Evolutionary conservation across 2,329 filamentous ascomycete genomes (phyloP), one percentile per base, ranked within the genome.

Genomic region (Colletotrichum sp.): DNA sequence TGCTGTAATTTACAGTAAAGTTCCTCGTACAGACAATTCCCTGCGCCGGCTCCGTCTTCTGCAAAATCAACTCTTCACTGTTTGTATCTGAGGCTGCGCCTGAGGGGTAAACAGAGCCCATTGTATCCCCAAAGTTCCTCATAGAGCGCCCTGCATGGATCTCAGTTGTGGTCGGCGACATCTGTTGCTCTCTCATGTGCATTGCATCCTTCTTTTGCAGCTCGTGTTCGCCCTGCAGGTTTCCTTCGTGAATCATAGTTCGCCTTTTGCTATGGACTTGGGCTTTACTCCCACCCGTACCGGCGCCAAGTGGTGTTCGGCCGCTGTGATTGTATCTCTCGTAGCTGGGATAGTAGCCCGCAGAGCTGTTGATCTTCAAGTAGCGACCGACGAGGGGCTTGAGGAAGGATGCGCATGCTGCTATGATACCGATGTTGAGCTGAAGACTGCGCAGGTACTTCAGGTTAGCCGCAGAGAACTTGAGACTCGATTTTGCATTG

Each of bases 341-440:
- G 34, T 52, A 32, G 32, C 65, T 69, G 5, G 69, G 67, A 39
- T 77, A 77, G 52, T 57, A 72, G 8, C 39, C 69, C 7, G 69
- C 69, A 8, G 78, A 71, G 71, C 67, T 78, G 59, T 78, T 78
- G 60, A 81, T 75, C 49, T 80, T 78, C 28, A 85, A 80, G 59
- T 77, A 66, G n/a, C 79, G 78, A 65, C 77, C 75, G 44, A 85
- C 80, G 6, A 86, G 79, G 2, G 85, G 84, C 36, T 84, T 85
- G 34, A 87, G 80, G 7, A 83, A 82, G 10, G 86, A 85, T 9
- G 86, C 81, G 44, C 84, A 86, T 26, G 83, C 83, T 5, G 85
- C 85, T 24, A 85, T 81, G 49, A 87, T 85, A 12, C 84, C 84
- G 9, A 86, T 78, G 66, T 84, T 84, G 71, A 86, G 80, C 78